phyloP scores from a whole-genome alignment of 257 asterid genomes.

The Nicotiana undulata region DNA sequence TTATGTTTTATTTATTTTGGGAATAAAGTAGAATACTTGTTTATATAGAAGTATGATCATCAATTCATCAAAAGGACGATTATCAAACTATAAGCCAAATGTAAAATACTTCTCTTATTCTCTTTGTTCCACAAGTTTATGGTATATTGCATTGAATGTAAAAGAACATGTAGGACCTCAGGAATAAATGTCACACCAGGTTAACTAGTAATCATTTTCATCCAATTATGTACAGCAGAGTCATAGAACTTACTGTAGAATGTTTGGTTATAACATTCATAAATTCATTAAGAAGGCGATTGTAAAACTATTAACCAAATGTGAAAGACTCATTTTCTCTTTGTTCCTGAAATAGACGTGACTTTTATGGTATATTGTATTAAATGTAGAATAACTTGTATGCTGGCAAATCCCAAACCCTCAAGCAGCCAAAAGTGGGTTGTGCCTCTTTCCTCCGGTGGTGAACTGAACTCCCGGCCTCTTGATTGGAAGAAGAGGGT shows the following conservation, averaged over 20 bases:
- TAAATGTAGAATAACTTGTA: neutral
- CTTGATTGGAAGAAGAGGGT: neutral
- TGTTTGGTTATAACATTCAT: neutral
- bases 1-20: neutral
- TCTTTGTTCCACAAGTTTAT: neutral
- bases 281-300: neutral
- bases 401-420: neutral
- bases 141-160: slow-evolving; percentile 32
- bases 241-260: neutral
- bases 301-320: neutral
- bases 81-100: neutral
- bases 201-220: neutral
- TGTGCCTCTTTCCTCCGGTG: neutral
- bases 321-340: neutral
- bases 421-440: neutral
- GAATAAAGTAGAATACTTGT: neutral
- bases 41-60: neutral
- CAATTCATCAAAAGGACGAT: neutral
- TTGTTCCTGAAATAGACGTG: neutral
- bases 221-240: neutral
- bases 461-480: neutral
- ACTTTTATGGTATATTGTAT: neutral
- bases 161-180: slow-evolving; percentile 56
- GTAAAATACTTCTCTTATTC: neutral
- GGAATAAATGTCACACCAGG: slow-evolving; percentile 2